Evolutionary conservation across 768 basidiomycete genomes (phyloP).

Genomic region (Boletus bicolor): DNA sequence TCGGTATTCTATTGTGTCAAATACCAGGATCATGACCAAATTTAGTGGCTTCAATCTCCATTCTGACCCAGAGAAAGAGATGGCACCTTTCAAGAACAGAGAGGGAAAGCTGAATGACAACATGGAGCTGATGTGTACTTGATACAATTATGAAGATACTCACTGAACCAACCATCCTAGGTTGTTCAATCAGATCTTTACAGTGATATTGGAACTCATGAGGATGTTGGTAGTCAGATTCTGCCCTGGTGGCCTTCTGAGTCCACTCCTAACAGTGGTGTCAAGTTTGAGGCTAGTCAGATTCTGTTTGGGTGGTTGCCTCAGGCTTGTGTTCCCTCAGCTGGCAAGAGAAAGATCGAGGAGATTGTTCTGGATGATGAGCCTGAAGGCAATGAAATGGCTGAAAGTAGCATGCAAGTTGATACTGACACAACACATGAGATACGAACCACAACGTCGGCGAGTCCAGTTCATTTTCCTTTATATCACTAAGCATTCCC

Average conservation of each 20-base stretch:
- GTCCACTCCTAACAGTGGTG: too few relatives aligned
- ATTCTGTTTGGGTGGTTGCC: neutral
- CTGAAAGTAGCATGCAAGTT: neutral
- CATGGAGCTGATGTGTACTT: neutral
- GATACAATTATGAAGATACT: neutral
- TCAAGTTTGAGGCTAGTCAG: neutral
- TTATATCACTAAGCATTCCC: too few relatives aligned
- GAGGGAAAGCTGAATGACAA: neutral
- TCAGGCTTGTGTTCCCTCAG: neutral
- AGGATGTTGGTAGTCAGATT: neutral
- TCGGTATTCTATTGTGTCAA: neutral
- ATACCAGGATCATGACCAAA: neutral
- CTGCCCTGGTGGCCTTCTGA: neutral
- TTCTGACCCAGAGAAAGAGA: neutral
- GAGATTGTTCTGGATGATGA: neutral
- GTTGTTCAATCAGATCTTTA: too few relatives aligned
- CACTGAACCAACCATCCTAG: neutral
- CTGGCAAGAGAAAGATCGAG: neutral
- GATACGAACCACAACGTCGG: neutral
- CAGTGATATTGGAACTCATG: too few relatives aligned
- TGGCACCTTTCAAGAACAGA: neutral
- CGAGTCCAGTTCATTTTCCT: neutral
- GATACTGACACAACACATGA: neutral
- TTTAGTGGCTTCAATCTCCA: neutral
- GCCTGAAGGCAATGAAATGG: neutral